Conservation (phyloP, 108 stramenopile species). For the Schizochytrium sp. region DNA sequence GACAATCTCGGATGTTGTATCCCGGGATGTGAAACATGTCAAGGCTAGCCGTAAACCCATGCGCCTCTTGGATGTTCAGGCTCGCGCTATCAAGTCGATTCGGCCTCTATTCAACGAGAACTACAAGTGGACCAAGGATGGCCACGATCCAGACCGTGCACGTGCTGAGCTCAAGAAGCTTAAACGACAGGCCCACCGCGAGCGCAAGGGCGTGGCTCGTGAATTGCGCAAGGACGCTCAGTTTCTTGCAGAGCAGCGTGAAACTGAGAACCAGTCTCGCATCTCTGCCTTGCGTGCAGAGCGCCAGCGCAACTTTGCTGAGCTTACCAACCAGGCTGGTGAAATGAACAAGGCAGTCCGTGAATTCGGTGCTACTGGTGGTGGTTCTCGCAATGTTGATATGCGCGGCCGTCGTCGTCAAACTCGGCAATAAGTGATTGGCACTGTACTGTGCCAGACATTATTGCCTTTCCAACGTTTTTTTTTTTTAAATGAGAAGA, state of each 20-base stretch:
- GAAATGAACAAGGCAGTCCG: slow-evolving; percentile 53
- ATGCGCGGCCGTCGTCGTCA: slow-evolving; percentile 40
- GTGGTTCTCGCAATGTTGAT: background rate
- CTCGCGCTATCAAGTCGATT: slow-evolving; percentile 54
- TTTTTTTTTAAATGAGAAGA: too few relatives aligned
- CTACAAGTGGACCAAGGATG: slow-evolving; percentile 62
- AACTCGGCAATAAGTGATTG: background rate
- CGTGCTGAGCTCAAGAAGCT: slow-evolving; percentile 65
- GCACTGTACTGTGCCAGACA: background rate
- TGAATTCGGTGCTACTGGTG: slow-evolving; percentile 14
- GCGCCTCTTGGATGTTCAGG: background rate
- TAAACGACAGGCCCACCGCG: slow-evolving; percentile 61
- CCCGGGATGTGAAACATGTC: background rate
- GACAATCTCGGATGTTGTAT: background rate
- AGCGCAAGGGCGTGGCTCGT: slow-evolving; percentile 67
- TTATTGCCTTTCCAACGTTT: background rate
- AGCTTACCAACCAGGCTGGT: background rate
- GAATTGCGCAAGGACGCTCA: slow-evolving; percentile 66
- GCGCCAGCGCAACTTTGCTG: slow-evolving; percentile 42
- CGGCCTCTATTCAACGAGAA: slow-evolving; percentile 47
- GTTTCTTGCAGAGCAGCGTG: slow-evolving; percentile 63
- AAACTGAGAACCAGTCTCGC: slow-evolving; percentile 57
- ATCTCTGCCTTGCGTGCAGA: slow-evolving; percentile 47
- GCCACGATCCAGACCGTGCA: slow-evolving; percentile 49
- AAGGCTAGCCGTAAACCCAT: slow-evolving; percentile 46